Percentiles rank a stretch among this genome's conserved stretches.
Evolutionary conservation across 371 early-diverging fungal genomes (phyloP).

Genomic region (Syncephalastrum contaminatum): DNA sequence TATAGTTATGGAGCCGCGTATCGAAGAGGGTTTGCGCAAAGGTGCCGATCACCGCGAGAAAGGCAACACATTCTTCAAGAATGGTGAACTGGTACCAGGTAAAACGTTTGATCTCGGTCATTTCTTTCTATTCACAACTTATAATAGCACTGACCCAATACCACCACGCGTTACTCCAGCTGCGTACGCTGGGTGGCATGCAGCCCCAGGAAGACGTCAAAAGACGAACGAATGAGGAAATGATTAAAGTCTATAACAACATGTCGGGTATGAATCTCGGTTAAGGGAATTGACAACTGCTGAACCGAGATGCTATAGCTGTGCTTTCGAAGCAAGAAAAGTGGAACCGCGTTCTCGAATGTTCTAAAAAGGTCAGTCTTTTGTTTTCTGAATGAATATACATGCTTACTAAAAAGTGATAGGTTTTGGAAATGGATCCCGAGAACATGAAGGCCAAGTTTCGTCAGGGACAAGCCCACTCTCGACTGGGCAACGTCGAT

Average conservation of each 20-base stretch:
- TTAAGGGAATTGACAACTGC: not conserved
- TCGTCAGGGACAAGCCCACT: constrained; percentile 41
- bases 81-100: not conserved
- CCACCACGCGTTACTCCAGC: constrained; percentile 36
- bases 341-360: constrained; percentile 39
- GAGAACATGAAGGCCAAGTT: constrained; percentile 38
- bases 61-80: not conserved
- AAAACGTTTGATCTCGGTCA: not conserved
- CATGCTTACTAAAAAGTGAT: not conserved
- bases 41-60: too few relatives aligned
- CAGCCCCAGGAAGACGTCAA: constrained; percentile 23
- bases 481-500: constrained; percentile 27
- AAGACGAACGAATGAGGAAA: constrained; percentile 22
- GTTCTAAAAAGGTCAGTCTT: constrained; percentile 27
- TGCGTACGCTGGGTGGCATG: constrained; percentile 37
- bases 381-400: not conserved
- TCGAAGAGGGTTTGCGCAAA: too few relatives aligned
- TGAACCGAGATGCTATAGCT: constrained; percentile 10
- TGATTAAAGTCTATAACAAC: constrained; percentile 47
- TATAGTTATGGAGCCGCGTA: too few relatives aligned
- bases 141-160: constrained; percentile 32
- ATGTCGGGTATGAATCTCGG: constrained; percentile 25
- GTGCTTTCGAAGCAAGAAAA: constrained; percentile 40
- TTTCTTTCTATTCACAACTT: not conserved
- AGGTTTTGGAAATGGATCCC: constrained; percentile 29